Evolutionary conservation across 2,329 filamentous ascomycete genomes (phyloP), one percentile per base, ranked within the genome.

Genomic region (Arthrobotrys conoides): DNA sequence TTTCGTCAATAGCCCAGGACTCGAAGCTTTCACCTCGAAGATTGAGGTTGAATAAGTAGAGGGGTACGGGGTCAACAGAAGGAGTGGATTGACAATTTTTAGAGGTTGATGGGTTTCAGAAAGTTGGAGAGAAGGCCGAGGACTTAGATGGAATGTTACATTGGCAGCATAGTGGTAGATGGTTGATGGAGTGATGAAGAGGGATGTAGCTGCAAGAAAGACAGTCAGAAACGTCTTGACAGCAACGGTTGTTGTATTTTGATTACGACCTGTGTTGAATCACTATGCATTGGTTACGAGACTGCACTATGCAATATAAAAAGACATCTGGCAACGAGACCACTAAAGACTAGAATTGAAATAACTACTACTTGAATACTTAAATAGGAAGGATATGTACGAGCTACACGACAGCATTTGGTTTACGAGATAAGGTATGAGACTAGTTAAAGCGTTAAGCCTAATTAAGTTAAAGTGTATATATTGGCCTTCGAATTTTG

Each of bases 201-300:
- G 41, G 33, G 22, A 65, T 49, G 53, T 12, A 38, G 3, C 22
- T 10, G 18, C n/a, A 8, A 18, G 36, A 24, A 33, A 24, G 46
- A 64, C 5, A n/a, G 5, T 9, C 61, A 27, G 51, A 59, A 22
- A 48, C 57, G 33, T 27, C 18, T 64, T 46, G 18, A 27, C 18
- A 27, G 59, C 38, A 48, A 49, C 46, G 10, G 20, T 41, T 64
- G 51, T 63, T 30, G 55, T 27, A 71, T 63, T 71, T 71, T 71
- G 20, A n/a, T 22, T 10, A 16, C 20, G 1, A 61, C 0, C 14
- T 51, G 53, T 38, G 41, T 61, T 61, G 55, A 4, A 20, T 12
- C n/a, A 46, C 44, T 18, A n/a, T n/a, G n/a, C n/a, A n/a, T 30
- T 30, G 27, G 27, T 30, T 30, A 30, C 27, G 27, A 30, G 27